Conservation (phyloP, 1,139 yeast species). For the Arxiozyma heterogenica region DNA sequence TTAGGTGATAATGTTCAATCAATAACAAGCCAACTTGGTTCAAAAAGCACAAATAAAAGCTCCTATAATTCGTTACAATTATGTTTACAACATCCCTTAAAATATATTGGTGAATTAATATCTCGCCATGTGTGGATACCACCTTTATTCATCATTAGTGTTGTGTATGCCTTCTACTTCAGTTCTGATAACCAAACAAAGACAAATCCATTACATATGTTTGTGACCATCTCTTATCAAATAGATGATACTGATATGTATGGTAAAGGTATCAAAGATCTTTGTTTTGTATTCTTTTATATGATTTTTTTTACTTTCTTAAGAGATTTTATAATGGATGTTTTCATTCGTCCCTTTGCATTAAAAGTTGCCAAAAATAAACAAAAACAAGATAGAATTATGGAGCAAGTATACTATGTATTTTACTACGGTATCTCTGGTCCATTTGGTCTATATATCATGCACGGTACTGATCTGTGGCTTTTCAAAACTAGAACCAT, state of each 20-base stretch:
- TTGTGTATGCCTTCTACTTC: conserved; percentile 36
- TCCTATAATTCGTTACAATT: conserved; percentile 30
- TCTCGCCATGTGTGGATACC: conserved; percentile 74
- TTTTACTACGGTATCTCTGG: conserved; percentile 75
- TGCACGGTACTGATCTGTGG: conserved; percentile 81
- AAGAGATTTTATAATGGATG: conserved; percentile 87
- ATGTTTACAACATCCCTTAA: neutral
- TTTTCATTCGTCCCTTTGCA: conserved; percentile 67
- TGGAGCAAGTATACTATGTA: conserved; percentile 87
- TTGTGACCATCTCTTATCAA: conserved; percentile 61
- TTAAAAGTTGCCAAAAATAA: conserved; percentile 37
- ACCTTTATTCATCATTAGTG: conserved; percentile 45
- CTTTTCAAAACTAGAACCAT: conserved; percentile 75
- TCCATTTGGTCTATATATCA: conserved; percentile 81
- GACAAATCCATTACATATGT: conserved; percentile 54
- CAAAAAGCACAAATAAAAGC: conserved; percentile 11
- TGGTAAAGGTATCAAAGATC: conserved; percentile 82
- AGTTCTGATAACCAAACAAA: conserved; percentile 46
- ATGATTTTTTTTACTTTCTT: conserved; percentile 82
- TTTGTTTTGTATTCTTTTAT: conserved; percentile 68
- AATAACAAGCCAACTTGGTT: conserved; percentile 17
- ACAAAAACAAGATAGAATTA: conserved; percentile 65
- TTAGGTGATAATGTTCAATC: conserved; percentile 27
- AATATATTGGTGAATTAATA: conserved; percentile 41
- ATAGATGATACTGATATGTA: conserved; percentile 41